Conservation (phyloP, 192 early-diverging fungal species). For the Paraglomus brasilianum region DNA sequence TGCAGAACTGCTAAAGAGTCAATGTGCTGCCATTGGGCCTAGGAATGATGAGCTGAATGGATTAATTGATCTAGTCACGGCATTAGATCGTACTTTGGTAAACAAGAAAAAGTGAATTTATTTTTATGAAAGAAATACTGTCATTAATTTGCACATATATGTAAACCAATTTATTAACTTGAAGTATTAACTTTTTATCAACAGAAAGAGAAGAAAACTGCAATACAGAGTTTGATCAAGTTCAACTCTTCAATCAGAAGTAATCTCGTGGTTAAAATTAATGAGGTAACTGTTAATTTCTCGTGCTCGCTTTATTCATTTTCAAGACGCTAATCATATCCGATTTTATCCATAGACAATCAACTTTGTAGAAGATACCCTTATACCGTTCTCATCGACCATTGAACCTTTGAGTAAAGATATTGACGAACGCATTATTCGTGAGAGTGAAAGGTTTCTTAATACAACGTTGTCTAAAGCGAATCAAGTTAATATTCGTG, state of each 20-base stretch:
- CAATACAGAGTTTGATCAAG: neutral
- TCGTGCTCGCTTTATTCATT: neutral
- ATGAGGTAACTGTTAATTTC: slow-evolving; percentile 15
- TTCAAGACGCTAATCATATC: neutral
- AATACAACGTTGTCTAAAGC: neutral
- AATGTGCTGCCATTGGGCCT: neutral
- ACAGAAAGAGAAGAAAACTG: slow-evolving; percentile 16
- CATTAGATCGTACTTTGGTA: slow-evolving; percentile 17
- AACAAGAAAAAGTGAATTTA: too few species aligned
- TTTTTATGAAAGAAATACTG: neutral
- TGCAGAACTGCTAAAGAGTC: neutral
- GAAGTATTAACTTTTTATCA: neutral
- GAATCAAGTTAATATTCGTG: slow-evolving; percentile 15
- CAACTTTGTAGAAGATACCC: slow-evolving; percentile 4
- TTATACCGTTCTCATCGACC: neutral
- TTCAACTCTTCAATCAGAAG: slow-evolving; percentile 4
- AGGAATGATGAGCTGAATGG: neutral
- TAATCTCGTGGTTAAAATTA: neutral
- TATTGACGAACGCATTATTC: slow-evolving; percentile 3
- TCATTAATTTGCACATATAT: neutral
- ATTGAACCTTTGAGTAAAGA: slow-evolving; percentile 18
- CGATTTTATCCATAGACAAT: neutral
- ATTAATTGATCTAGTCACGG: neutral
- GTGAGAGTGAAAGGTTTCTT: slow-evolving; percentile 15
- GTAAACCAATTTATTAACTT: neutral